phyloP scores from a whole-genome alignment of 805 yeast species.

The Babjeviella inositovora region DNA sequence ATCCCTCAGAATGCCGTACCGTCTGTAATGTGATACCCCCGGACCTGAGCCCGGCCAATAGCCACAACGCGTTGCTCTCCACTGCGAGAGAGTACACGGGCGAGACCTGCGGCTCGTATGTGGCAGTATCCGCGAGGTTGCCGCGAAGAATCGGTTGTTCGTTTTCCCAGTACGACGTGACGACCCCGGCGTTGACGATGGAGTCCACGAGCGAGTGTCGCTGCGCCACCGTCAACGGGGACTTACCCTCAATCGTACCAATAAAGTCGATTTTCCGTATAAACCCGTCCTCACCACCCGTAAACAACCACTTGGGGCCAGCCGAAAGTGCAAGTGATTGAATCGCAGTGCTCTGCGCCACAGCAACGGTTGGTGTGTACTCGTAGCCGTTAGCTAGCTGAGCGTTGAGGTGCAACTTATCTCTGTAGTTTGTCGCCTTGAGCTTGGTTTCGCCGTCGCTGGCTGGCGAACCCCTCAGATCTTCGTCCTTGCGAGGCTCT shows the following conservation, averaged over 20 bases:
- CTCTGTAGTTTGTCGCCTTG: constrained; percentile 12
- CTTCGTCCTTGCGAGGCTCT: constrained; percentile 4
- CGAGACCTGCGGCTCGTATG: constrained; percentile 46
- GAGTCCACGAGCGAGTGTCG: constrained; percentile 80
- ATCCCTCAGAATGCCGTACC: constrained; percentile 70
- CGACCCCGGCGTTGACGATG: constrained; percentile 69
- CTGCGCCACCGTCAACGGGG: constrained; percentile 82
- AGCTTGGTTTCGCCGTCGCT: constrained; percentile 1
- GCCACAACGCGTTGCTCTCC: constrained; percentile 72
- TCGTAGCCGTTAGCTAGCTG: constrained; percentile 41
- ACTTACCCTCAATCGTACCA: constrained; percentile 73
- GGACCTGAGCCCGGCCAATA: constrained; percentile 61
- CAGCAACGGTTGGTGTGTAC: constrained; percentile 74
- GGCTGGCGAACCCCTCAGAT: constrained; percentile 2
- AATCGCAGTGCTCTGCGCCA: constrained; percentile 67
- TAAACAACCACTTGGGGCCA: constrained; percentile 75
- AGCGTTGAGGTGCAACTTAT: no score
- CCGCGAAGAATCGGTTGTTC: constrained; percentile 61
- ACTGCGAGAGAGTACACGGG: constrained; percentile 85
- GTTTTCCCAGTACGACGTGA: constrained; percentile 87
- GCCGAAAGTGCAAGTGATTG: constrained; percentile 64
- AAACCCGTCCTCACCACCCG: constrained; percentile 95
- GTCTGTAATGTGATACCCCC: constrained; percentile 87
- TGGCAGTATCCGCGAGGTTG: constrained; percentile 20
- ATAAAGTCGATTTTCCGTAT: constrained; percentile 80